A percentile compares a stretch with the other conserved stretches of the same genome.
These are phyloP conservation scores for Pythium monospermum DNA, from an alignment of 352 stramenopile species.

Conservation along the genomic window DNA sequence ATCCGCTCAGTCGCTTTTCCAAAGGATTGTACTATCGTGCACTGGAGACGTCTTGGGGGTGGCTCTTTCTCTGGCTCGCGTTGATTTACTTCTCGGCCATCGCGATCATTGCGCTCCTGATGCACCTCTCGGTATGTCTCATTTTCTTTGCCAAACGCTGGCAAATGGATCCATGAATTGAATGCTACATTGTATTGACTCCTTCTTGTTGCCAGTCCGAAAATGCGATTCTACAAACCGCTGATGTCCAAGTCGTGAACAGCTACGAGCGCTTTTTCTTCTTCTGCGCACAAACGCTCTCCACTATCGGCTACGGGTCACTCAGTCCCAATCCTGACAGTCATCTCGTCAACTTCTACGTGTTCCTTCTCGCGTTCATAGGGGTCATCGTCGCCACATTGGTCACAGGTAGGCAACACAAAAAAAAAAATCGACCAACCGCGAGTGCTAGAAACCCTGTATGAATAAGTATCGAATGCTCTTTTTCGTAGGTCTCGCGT, in stretches of 20 bases:
- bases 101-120: conserved; percentile 31
- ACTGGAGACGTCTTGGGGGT: conserved; percentile 37
- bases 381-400: conserved; percentile 41
- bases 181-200: too few relatives aligned
- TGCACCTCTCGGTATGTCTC: conserved; percentile 37
- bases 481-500: conserved; percentile 34
- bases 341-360: conserved; percentile 55
- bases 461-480: not conserved
- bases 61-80: conserved; percentile 33
- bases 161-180: too few relatives aligned
- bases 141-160: too few relatives aligned
- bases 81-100: conserved; percentile 36
- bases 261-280: conserved; percentile 42
- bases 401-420: conserved; percentile 29
- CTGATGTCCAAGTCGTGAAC: conserved; percentile 7
- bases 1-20: conserved; percentile 31
- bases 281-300: conserved; percentile 61
- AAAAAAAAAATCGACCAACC: too few relatives aligned
- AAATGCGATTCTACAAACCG: conserved; percentile 20
- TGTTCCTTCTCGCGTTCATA: conserved; percentile 41
- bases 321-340: conserved; percentile 40
- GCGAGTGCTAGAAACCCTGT: too few relatives aligned
- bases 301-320: conserved; percentile 45
- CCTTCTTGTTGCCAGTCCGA: not conserved
- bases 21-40: conserved; percentile 52